These are phyloP conservation scores for Heterobasidion irregulare DNA, from an alignment of 1,284 basidiomycete genomes.

Conservation along the genomic window DNA sequence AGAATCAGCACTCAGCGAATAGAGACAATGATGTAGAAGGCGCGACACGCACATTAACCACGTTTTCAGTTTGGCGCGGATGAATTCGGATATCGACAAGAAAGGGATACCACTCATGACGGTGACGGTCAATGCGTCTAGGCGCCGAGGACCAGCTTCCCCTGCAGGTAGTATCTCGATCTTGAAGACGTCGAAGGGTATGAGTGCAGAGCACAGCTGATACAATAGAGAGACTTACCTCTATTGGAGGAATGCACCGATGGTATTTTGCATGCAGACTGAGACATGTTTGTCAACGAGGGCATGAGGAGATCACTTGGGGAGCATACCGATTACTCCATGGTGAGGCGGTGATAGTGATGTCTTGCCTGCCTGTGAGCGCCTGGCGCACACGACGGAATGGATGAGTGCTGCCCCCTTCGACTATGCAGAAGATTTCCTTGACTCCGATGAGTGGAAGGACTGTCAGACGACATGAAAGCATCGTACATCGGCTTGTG, in stretches of 20 bases:
- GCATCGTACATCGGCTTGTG: constrained; percentile 43
- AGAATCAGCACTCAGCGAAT: neutral
- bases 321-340: constrained; percentile 43
- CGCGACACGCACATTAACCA: constrained; percentile 48
- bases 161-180: constrained; percentile 77
- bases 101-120: constrained; percentile 62
- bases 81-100: constrained; percentile 69
- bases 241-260: constrained; percentile 26
- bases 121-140: constrained; percentile 59
- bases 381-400: constrained; percentile 51
- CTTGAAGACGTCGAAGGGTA: constrained; percentile 24
- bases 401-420: constrained; percentile 39
- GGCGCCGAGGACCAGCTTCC: constrained; percentile 66
- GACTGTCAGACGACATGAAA: neutral
- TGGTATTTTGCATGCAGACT: constrained; percentile 30
- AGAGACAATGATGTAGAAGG: neutral
- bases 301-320: constrained; percentile 1
- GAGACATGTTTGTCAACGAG: constrained; percentile 5
- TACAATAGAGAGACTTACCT: constrained; percentile 17
- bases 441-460: constrained; percentile 13
- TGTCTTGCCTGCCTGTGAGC: constrained; percentile 30
- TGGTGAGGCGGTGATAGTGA: constrained; percentile 36
- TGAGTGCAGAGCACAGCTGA: neutral
- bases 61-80: constrained; percentile 68
- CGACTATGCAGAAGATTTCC: constrained; percentile 52